Conservation (phyloP, 2,329 filamentous ascomycete species). For the Dactylellina haptotyla region DNA sequence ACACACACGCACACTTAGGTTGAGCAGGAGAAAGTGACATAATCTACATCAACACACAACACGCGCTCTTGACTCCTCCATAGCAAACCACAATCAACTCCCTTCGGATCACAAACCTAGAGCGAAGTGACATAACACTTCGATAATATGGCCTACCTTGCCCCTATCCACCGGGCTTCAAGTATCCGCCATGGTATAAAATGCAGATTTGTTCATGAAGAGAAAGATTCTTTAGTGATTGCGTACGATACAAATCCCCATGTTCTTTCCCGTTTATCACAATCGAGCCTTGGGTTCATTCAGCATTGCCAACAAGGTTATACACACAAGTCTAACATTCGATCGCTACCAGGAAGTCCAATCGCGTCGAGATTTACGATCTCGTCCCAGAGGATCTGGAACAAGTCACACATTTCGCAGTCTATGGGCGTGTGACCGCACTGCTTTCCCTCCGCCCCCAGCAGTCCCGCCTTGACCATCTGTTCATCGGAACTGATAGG, state of each 20-base stretch:
- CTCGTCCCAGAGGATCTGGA: conserved; percentile 54
- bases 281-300: no score
- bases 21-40: not conserved
- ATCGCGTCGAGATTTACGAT: conserved; percentile 57
- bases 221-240: conserved; percentile 84
- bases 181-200: conserved; percentile 89
- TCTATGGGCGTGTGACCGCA: conserved; percentile 89
- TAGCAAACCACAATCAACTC: not conserved
- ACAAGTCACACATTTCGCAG: conserved; percentile 60
- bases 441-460: conserved; percentile 81
- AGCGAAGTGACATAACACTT: not conserved
- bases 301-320: not conserved
- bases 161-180: conserved; percentile 90
- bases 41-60: not conserved
- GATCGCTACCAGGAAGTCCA: conserved; percentile 55
- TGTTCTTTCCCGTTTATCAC: not conserved
- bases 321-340: conserved; percentile 8
- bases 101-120: not conserved
- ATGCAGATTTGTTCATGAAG: conserved; percentile 76
- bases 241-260: conserved; percentile 72
- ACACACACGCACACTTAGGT: not conserved
- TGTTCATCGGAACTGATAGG: conserved; percentile 91
- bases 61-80: not conserved
- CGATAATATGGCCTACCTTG: conserved; percentile 85
- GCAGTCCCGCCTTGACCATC: conserved; percentile 78